Evolutionary conservation across 306 rosid genomes (phyloP), one percentile per base, ranked within the genome.

Genomic region (Lathyrus aphaca): DNA sequence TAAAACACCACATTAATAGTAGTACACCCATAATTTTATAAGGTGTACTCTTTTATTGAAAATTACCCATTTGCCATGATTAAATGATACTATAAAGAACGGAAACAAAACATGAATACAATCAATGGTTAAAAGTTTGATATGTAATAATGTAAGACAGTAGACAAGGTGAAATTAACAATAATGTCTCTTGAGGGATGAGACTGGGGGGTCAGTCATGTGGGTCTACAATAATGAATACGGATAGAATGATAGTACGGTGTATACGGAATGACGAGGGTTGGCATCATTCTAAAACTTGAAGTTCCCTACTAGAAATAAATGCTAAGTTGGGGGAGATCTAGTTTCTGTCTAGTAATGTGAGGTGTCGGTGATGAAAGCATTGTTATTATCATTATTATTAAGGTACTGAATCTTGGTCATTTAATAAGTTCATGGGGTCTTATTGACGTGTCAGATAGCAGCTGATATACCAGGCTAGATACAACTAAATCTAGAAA

Each of bases 361-460:
- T 64, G 35, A 66, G 72, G 77, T 81, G 97, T 94, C 96, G 97
- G 98, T 88, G 97, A 78, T 65, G 67, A 42, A 50, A 43, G 43
- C 27, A 15, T 11, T 30, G 82, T 49, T 61, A 57, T 48, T 75
- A 70, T 25, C 12, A 54, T 5, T 55, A 25, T 55, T 27, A 56
- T 13, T 56, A 56, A 62, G 57, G 17, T 27, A 51, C 61, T 70
- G 63, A 19, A 45, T 19, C 45, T 11, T 58, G 48, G 30, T 71
- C 76, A 82, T 75, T 86, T 68, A 89, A 77, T 82, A 77, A 32
- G 77, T 59, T 81, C 84, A 68, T 60, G 84, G 73, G 76, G 75
- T 70, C 50, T 73, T 69, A 59, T 46, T 43, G 49, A 69, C 42
- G 73, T 78, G 82, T 78, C 86, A 77, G 81, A 68, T 35, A 27